A percentile compares a stretch with the other conserved stretches of the same genome.
phyloP scores from a whole-genome alignment of 805 yeast species.

The Martiniozyma abietophila region DNA sequence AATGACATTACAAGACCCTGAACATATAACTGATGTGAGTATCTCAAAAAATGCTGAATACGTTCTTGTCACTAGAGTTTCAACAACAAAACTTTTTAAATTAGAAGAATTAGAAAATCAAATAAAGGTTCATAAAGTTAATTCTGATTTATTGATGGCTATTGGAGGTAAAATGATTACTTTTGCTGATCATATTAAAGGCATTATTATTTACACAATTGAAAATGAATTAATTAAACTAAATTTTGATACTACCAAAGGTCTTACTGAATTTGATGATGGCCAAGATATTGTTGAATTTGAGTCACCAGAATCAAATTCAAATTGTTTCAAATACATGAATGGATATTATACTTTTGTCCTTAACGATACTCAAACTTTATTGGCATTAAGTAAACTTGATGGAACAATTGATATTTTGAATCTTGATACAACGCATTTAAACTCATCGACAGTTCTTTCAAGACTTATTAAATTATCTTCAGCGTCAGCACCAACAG shows the following conservation, averaged over 20 bases:
- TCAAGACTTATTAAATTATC: constrained; percentile 48
- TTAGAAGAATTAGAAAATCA: constrained; percentile 37
- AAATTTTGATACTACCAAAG: constrained; percentile 30
- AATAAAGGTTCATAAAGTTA: constrained; percentile 42
- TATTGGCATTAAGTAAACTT: constrained; percentile 50
- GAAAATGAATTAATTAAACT: constrained; percentile 43
- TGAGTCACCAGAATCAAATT: constrained; percentile 22
- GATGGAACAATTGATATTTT: constrained; percentile 56
- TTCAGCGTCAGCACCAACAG: constrained; percentile 40
- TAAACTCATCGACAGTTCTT: constrained; percentile 12
- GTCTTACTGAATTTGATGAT: constrained; percentile 30
- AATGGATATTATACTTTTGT: constrained; percentile 45
- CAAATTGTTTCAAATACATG: constrained; percentile 23
- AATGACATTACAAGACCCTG: constrained; percentile 62
- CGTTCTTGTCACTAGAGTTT: constrained; percentile 63
- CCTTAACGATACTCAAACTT: constrained; percentile 34
- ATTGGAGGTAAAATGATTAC: constrained; percentile 48
- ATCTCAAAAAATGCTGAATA: constrained; percentile 57
- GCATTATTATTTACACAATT: constrained; percentile 41
- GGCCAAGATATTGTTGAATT: constrained; percentile 25
- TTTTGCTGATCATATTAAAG: constrained; percentile 34
- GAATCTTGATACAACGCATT: constrained; percentile 22
- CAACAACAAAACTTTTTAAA: constrained; percentile 59
- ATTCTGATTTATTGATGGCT: constrained; percentile 30
- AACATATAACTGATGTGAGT: constrained; percentile 62